A percentile compares a stretch with the other conserved stretches of the same genome.
These are phyloP conservation scores for Fusarium avenaceum DNA, from an alignment of 2,329 filamentous ascomycete genomes.

Conservation along the genomic window DNA sequence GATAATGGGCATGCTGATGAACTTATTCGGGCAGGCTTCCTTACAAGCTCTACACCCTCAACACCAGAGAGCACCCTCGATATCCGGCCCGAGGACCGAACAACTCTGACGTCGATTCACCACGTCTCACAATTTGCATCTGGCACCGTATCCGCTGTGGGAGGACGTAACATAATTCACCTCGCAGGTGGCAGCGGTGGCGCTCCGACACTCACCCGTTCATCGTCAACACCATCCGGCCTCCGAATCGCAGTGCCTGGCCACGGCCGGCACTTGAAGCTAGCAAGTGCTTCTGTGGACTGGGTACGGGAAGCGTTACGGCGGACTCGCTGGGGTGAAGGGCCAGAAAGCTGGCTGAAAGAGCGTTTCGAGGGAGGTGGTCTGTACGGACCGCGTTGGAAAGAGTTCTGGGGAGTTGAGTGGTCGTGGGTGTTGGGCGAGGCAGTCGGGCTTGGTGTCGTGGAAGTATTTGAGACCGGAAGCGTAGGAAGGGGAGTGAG, in stretches of 20 bases:
- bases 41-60: slow-evolving; percentile 64
- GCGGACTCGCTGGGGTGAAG: slow-evolving; percentile 72
- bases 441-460: slow-evolving; percentile 75
- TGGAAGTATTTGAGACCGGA: slow-evolving; percentile 81
- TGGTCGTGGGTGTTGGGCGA: slow-evolving; percentile 81
- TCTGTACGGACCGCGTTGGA: slow-evolving; percentile 67
- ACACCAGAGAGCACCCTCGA: slow-evolving; percentile 56
- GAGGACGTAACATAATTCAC: slow-evolving; percentile 75
- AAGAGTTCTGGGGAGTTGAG: slow-evolving; percentile 74
- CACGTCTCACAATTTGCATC: slow-evolving; percentile 75
- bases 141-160: slow-evolving; percentile 77
- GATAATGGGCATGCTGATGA: slow-evolving; percentile 63
- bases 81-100: slow-evolving; percentile 66
- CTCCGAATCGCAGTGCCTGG: slow-evolving; percentile 75
- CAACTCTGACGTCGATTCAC: slow-evolving; percentile 71
- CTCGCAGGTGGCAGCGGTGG: slow-evolving; percentile 70
- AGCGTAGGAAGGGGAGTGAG: slow-evolving; percentile 78
- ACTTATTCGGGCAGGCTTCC: slow-evolving; percentile 75
- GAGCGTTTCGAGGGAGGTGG: slow-evolving; percentile 79
- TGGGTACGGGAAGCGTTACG: slow-evolving; percentile 72
- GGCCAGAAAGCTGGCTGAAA: slow-evolving; percentile 70
- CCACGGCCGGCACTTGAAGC: slow-evolving; percentile 75
- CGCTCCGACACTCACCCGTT: slow-evolving; percentile 49
- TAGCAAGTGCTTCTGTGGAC: slow-evolving; percentile 71
- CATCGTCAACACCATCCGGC: slow-evolving; percentile 35